Conservation (phyloP, 2,329 filamentous ascomycete species). For the Fusarium camptoceras region DNA sequence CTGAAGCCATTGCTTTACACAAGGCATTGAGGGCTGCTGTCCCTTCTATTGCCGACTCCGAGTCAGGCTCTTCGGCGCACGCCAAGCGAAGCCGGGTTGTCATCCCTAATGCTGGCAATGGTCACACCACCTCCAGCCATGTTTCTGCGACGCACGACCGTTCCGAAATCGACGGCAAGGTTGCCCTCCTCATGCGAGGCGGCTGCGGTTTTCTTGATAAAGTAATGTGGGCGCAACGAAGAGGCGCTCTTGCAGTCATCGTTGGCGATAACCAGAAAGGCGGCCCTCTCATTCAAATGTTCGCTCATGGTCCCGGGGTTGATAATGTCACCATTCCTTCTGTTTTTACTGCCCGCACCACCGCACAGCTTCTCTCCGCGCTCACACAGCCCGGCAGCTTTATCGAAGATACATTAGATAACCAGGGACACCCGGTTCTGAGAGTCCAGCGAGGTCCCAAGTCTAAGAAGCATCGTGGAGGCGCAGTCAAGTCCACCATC, state of each 20-base stretch:
- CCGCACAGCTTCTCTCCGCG: conserved; percentile 90
- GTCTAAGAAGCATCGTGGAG: conserved; percentile 32
- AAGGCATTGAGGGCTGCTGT: conserved; percentile 51
- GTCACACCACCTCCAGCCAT: conserved; percentile 63
- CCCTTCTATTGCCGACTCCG: conserved; percentile 36
- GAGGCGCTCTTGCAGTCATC: conserved; percentile 89
- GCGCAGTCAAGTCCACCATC: conserved; percentile 15
- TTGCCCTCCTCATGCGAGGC: conserved; percentile 90
- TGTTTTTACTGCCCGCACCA: conserved; percentile 94
- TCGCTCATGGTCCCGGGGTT: conserved; percentile 89
- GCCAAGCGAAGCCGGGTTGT: conserved; percentile 49
- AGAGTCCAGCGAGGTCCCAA: conserved; percentile 64
- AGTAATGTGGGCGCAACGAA: conserved; percentile 93
- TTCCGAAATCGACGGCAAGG: conserved; percentile 92
- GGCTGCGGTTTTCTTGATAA: conserved; percentile 98
- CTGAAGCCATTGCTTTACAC: conserved; percentile 59
- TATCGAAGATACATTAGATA: conserved; percentile 69
- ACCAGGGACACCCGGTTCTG: conserved; percentile 67
- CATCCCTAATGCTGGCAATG: conserved; percentile 49
- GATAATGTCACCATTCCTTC: conserved; percentile 95
- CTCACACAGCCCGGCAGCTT: conserved; percentile 79
- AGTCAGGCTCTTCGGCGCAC: conserved; percentile 35
- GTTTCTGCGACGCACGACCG: conserved; percentile 92
- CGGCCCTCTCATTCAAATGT: conserved; percentile 94
- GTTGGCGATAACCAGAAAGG: conserved; percentile 94